Evolutionary conservation across 2,329 filamentous ascomycete genomes (phyloP).

Genomic region (Bretziella fagacearum): DNA sequence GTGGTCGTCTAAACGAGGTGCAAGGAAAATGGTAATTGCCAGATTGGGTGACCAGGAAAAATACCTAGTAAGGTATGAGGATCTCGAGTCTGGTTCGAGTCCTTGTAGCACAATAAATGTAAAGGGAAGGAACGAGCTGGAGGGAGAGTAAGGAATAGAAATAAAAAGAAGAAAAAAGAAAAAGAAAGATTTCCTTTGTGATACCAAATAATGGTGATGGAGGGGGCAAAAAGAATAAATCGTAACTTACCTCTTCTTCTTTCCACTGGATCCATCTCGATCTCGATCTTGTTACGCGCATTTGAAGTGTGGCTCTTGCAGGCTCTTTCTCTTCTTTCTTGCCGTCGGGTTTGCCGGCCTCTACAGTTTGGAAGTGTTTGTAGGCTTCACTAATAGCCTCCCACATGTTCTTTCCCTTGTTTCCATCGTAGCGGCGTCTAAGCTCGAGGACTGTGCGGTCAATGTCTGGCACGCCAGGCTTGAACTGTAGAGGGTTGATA

Average conservation of each 20-base stretch:
- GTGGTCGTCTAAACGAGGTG: neutral
- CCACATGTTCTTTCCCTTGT: constrained; percentile 43
- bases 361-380: constrained; percentile 12
- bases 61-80: neutral
- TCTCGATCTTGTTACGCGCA: constrained; percentile 36
- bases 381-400: constrained; percentile 33
- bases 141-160: neutral
- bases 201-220: neutral
- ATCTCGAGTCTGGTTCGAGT: neutral
- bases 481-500: constrained; percentile 24
- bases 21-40: neutral
- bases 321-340: constrained; percentile 20
- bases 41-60: neutral
- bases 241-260: constrained; percentile 30
- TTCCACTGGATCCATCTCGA: constrained; percentile 34
- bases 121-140: neutral
- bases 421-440: constrained; percentile 28
- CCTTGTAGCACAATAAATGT: neutral
- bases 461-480: constrained; percentile 29
- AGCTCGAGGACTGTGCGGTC: constrained; percentile 33
- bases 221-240: neutral
- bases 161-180: neutral
- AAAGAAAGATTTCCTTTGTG: neutral
- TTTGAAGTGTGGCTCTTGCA: constrained; percentile 36
- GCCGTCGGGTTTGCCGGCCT: neutral